Evolutionary conservation across 331 rosid species (phyloP), one percentile per base, ranked within the genome.

Genomic region (Saraca asoca): DNA sequence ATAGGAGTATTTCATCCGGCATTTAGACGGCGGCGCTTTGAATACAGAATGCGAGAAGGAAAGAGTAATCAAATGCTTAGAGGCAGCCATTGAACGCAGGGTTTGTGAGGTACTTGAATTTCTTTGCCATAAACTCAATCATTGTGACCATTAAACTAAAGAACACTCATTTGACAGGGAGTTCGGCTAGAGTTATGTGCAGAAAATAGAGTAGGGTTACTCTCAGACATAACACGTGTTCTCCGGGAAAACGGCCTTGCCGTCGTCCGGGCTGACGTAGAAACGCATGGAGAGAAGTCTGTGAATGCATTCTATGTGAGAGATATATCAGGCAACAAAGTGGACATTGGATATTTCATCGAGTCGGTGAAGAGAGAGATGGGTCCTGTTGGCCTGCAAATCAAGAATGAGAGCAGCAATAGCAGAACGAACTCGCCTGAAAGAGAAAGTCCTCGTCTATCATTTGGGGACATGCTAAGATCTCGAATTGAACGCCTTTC

Each of bases 1-100:
- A 3, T 70, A 83, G 95, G 91, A 89, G 70, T 89, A 87, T 68
- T 90, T 87, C 11, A 83, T 90, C 49, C 66, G 91, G 19, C 89
- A 83, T 35, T 29, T 78, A 4, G 85, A 85, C 8, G 96, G 91
- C 38, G 62, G 61, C 6, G 82, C 83, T 64, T 69, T 85, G 81
- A 70, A 59, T n/a, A 80, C 86, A 39, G 72, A 81, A 16, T 48
- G 91, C 29, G 96, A 90, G 82, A 85, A 87, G 79, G 83, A 85
- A 78, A 72, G 82, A 79, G 85, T 90, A 24, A 72, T 82, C 19
- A 83, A 85, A 74, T 87, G 91, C 68, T 69, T 85, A 63, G 91
- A 78, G 72, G 90, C 95, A 24, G 95, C 90, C 37, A 80, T 87
- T 43, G 88, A 87, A 68, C 85, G 88, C 0, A 72, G 90, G 37